phyloP scores from a whole-genome alignment of 2,329 filamentous ascomycete genomes.

The Lasiodiplodia hormozganensis region DNA sequence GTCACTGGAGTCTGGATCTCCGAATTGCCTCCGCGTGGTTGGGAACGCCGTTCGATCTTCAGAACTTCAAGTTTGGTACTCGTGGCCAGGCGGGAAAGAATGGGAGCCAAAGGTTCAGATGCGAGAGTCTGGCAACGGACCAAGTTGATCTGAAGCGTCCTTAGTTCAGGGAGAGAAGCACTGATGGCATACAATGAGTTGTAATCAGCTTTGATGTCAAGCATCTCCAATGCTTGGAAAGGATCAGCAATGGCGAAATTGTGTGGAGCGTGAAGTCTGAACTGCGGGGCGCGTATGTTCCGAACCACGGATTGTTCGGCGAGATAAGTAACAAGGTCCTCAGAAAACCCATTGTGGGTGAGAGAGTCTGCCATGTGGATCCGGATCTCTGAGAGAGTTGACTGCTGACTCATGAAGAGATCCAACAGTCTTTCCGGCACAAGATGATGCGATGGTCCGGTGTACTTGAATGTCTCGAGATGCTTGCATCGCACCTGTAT shows the following conservation, averaged over 20 bases:
- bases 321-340: conserved; percentile 7
- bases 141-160: conserved; percentile 2
- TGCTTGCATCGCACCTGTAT: conserved; percentile 2
- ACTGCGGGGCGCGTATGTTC: neutral
- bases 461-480: conserved; percentile 7
- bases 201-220: conserved; percentile 19
- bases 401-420: neutral
- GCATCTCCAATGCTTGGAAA: neutral
- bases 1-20: neutral
- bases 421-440: neutral
- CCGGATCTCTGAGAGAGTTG: conserved; percentile 10
- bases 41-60: neutral
- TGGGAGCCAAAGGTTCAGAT: conserved; percentile 5
- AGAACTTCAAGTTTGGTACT: conserved; percentile 5
- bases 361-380: conserved; percentile 10
- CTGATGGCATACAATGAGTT: conserved; percentile 1
- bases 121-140: neutral
- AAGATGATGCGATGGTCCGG: conserved; percentile 1
- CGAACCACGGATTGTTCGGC: conserved; percentile 1
- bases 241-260: neutral
- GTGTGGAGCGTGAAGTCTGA: neutral
- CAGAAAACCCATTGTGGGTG: neutral
- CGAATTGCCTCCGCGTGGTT: neutral
- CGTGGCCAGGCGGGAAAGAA: neutral
- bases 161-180: conserved; percentile 3